Conservation (phyloP, 2,329 filamentous ascomycete species). For the Bipolaris cookei region DNA sequence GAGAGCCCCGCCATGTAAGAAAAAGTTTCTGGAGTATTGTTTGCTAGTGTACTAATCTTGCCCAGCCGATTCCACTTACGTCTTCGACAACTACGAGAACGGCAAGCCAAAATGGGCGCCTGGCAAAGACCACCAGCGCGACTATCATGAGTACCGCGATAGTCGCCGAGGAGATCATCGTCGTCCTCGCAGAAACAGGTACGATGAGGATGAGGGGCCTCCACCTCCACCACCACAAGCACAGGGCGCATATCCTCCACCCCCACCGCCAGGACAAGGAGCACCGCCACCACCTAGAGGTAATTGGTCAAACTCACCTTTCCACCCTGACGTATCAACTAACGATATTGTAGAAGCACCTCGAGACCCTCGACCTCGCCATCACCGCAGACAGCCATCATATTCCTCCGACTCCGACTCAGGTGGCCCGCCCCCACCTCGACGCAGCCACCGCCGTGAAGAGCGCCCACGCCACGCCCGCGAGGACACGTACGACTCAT, state of each 20-base stretch:
- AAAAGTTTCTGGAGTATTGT: neutral
- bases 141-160: slow-evolving; percentile 31
- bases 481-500: slow-evolving; percentile 35
- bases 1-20: slow-evolving; percentile 14
- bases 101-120: slow-evolving; percentile 37
- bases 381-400: slow-evolving; percentile 25
- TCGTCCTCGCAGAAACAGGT: slow-evolving; percentile 23
- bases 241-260: slow-evolving; percentile 8
- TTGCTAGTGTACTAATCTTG: slow-evolving; percentile 1
- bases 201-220: slow-evolving; percentile 25
- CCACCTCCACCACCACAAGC: slow-evolving; percentile 11
- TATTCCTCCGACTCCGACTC: slow-evolving; percentile 30
- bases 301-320: neutral
- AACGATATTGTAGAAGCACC: neutral
- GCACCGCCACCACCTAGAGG: slow-evolving; percentile 17
- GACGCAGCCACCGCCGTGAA: slow-evolving; percentile 29
- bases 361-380: slow-evolving; percentile 16
- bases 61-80: slow-evolving; percentile 31
- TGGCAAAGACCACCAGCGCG: slow-evolving; percentile 28
- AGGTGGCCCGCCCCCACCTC: slow-evolving; percentile 28
- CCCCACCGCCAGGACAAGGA: slow-evolving; percentile 12
- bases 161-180: slow-evolving; percentile 28
- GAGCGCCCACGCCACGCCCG: slow-evolving; percentile 26
- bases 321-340: neutral
- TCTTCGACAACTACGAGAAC: slow-evolving; percentile 39